These are phyloP conservation scores for Cucumis hystrix DNA, from an alignment of 306 rosid genomes.

Conservation along the genomic window DNA sequence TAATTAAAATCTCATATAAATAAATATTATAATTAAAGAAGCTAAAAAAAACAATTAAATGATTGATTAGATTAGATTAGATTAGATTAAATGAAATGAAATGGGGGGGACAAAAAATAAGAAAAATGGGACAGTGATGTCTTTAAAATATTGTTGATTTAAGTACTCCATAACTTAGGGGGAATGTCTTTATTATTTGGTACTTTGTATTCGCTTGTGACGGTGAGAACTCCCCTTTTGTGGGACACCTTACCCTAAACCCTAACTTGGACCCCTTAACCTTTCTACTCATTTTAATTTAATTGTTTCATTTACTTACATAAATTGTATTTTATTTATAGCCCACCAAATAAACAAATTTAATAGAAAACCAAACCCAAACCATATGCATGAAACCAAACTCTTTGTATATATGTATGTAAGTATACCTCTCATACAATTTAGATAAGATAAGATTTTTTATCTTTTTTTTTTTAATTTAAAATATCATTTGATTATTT, in stretches of 20 bases:
- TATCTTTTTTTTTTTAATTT: too few species aligned
- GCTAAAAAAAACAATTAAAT: background rate
- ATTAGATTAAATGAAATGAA: background rate
- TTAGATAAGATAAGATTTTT: too few species aligned
- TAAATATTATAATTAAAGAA: background rate
- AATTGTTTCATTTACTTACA: background rate
- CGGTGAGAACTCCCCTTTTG: background rate
- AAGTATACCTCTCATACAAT: too few species aligned
- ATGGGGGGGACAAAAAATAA: background rate
- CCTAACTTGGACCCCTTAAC: background rate
- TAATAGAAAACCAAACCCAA: too few species aligned
- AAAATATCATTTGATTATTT: too few species aligned
- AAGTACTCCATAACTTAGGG: background rate
- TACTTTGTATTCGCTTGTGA: background rate
- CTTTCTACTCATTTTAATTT: background rate
- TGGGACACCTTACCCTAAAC: background rate
- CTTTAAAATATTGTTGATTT: background rate
- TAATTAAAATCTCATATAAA: too few species aligned
- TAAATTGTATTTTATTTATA: background rate
- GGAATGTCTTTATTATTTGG: slow-evolving; percentile 2
- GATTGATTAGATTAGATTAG: background rate
- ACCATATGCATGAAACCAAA: too few species aligned
- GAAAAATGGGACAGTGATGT: background rate
- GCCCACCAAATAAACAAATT: background rate
- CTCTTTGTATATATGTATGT: too few species aligned